phyloP scores from a whole-genome alignment of 148 eudicot genomes.

The Selenicereus undatus region DNA sequence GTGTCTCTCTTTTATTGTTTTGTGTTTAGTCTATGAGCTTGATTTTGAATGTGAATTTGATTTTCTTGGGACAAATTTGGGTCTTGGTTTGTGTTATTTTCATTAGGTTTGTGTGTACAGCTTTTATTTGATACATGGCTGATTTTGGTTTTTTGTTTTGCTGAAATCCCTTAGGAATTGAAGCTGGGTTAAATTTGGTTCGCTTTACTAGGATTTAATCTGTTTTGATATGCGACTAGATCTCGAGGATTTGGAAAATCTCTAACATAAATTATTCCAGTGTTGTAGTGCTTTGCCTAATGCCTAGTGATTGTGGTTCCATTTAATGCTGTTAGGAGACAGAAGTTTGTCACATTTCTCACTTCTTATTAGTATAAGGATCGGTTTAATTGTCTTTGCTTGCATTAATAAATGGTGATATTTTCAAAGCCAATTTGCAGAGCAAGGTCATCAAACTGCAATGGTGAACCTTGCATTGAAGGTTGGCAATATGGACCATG shows the following conservation, averaged over 20 bases:
- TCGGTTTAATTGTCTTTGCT: not conserved
- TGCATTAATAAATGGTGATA: not conserved
- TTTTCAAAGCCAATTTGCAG: conserved; percentile 28
- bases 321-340: not conserved
- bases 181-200: too few species aligned
- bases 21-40: not conserved
- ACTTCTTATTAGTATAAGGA: not conserved
- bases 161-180: too few species aligned
- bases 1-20: too few species aligned
- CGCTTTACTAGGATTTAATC: not conserved
- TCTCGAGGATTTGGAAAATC: too few species aligned
- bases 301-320: not conserved
- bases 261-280: too few species aligned
- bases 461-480: conserved; percentile 26
- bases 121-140: too few species aligned
- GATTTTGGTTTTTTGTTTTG: too few species aligned
- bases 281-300: too few species aligned
- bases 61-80: not conserved
- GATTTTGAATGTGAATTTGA: not conserved
- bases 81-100: not conserved
- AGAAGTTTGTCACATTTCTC: not conserved
- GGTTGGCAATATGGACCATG: conserved; percentile 17
- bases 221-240: too few species aligned
- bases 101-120: too few species aligned
- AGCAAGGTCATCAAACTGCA: conserved; percentile 19